Evolutionary conservation across 768 basidiomycete genomes (phyloP).

Genomic region (Dentipellis sp.): DNA sequence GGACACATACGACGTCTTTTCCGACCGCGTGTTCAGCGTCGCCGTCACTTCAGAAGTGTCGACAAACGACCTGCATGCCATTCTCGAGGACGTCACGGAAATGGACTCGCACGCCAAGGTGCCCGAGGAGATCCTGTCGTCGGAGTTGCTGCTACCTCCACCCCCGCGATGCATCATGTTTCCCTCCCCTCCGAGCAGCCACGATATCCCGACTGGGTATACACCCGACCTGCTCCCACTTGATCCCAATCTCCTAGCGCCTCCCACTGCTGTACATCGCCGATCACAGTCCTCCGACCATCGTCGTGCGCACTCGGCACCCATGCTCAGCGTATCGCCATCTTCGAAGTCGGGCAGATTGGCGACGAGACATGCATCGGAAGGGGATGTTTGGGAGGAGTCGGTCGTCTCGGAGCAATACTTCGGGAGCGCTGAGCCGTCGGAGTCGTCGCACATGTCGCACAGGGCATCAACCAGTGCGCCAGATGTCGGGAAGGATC

Average conservation of each 20-base stretch:
- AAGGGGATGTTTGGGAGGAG: no score
- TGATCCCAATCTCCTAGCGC: background rate
- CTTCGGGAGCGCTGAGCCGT: no score
- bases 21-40: background rate
- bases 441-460: no score
- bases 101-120: background rate
- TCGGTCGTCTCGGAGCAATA: no score
- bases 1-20: background rate
- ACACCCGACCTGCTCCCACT: background rate
- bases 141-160: background rate
- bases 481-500: no score
- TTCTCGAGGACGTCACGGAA: background rate
- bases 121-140: no score
- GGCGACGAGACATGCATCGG: no score
- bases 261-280: background rate
- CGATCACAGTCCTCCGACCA: background rate
- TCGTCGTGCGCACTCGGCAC: background rate
- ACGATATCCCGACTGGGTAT: background rate
- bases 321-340: background rate
- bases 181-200: background rate
- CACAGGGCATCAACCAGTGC: no score
- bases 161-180: background rate
- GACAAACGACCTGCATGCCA: background rate
- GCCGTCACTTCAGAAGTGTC: background rate
- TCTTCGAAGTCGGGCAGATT: no score